phyloP scores from a whole-genome alignment of 2,329 filamentous ascomycete species.

The Cyphellophora attinorum region DNA sequence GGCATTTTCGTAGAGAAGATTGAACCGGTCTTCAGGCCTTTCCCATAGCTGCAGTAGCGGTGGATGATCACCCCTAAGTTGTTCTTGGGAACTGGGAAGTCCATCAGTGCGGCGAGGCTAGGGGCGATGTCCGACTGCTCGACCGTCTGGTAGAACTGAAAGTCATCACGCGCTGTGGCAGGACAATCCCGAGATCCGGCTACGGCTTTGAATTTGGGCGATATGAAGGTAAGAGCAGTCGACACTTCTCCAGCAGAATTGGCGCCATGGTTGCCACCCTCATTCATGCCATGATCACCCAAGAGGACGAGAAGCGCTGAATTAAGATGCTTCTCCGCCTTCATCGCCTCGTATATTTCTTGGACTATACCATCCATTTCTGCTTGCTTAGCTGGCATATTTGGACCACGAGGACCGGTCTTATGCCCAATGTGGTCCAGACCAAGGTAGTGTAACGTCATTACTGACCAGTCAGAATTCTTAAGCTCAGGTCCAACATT shows the following conservation, averaged over 20 bases:
- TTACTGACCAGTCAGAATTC: conserved; percentile 76
- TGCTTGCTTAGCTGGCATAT: conserved; percentile 85
- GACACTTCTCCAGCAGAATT: conserved; percentile 92
- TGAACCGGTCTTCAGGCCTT: conserved; percentile 44
- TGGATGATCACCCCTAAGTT: conserved; percentile 78
- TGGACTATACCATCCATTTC: conserved; percentile 86
- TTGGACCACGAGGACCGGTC: conserved; percentile 72
- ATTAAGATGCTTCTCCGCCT: conserved; percentile 57
- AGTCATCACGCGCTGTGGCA: conserved; percentile 49
- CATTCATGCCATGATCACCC: conserved; percentile 99
- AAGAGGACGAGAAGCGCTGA: conserved; percentile 77
- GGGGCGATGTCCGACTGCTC: conserved; percentile 92
- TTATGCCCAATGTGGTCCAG: conserved; percentile 98
- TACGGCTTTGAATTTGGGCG: conserved; percentile 57
- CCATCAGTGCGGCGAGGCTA: conserved; percentile 75
- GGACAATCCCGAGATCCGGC: conserved; percentile 41
- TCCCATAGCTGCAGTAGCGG: conserved; percentile 73
- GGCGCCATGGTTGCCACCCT: conserved; percentile 91
- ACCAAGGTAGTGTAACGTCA: conserved; percentile 92
- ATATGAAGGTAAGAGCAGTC: conserved; percentile 81
- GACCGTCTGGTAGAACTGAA: conserved; percentile 74
- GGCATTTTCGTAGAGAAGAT: conserved; percentile 68
- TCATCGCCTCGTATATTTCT: conserved; percentile 67
- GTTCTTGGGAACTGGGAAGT: conserved; percentile 80
- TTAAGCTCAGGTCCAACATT: conserved; percentile 70